Evolutionary conservation across 2,329 filamentous ascomycete species (phyloP).

Genomic region (Epichloe scottii): DNA sequence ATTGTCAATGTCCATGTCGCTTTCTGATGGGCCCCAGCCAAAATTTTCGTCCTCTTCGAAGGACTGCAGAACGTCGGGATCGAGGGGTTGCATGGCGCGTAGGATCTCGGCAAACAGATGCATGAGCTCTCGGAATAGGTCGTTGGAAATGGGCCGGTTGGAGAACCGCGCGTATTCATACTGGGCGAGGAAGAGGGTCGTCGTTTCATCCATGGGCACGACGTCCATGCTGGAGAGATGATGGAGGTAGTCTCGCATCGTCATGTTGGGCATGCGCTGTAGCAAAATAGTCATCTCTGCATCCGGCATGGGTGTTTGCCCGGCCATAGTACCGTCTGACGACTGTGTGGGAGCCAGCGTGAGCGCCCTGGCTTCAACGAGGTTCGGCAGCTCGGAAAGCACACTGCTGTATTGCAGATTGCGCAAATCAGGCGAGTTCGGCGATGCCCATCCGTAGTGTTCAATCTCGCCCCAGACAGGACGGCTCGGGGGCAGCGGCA

Average conservation of each 20-base stretch:
- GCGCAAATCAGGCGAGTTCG: conserved; percentile 59
- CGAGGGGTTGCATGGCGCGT: conserved; percentile 57
- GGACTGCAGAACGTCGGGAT: conserved; percentile 36
- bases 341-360: conserved; percentile 55
- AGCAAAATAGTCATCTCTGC: conserved; percentile 57
- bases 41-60: conserved; percentile 11
- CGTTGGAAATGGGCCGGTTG: conserved; percentile 51
- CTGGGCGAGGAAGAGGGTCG: conserved; percentile 52
- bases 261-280: conserved; percentile 57
- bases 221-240: conserved; percentile 59
- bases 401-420: conserved; percentile 76
- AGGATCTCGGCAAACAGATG: conserved; percentile 70
- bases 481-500: conserved; percentile 37
- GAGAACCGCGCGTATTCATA: conserved; percentile 87
- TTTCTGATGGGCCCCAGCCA: conserved; percentile 20
- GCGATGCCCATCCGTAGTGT: conserved; percentile 82
- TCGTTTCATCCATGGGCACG: conserved; percentile 30
- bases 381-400: conserved; percentile 69
- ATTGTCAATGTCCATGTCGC: conserved; percentile 27
- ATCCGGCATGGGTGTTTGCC: conserved; percentile 37
- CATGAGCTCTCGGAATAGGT: conserved; percentile 69
- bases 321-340: not conserved
- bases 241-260: conserved; percentile 64
- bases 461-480: conserved; percentile 69
- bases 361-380: conserved; percentile 89